Evolutionary conservation across 176 grass and related monocot species (phyloP), one percentile per base, ranked within the genome.

Genomic region (Eragrostis nindensis): DNA sequence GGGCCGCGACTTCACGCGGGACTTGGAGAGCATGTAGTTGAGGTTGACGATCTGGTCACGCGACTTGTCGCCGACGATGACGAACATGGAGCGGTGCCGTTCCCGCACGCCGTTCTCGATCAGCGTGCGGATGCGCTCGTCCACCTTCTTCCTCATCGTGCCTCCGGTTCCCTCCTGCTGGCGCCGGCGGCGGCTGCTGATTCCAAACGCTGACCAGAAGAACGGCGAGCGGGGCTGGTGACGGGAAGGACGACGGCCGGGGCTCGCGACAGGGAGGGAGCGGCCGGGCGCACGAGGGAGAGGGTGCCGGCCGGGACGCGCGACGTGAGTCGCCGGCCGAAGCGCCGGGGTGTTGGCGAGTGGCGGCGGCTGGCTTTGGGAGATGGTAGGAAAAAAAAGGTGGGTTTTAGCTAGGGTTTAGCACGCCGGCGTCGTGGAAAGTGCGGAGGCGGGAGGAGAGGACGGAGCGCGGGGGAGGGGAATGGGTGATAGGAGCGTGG

Each of bases 61-160:
- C 49, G 95, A 98, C 78, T 94, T 98, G 81, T 98, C 95, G 61
- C 92, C 95, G 68, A 98, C 88, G 73, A 98, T 93, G 82, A 97
- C 30, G 80, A 97, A 94, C 91, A 97, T 90, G 65, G 95, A 98
- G 55, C 92, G 92, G 62, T 95, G 90, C 39, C 90, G 80, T 81
- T 91, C 75, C 74, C 86, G 89, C 75, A 91, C 90, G 21, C 92
- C 88, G 44, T 98, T 95, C 74, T 98, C 92, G 45, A 98, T 98
- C 36, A 98, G 77, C 9, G 88, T 95, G 61, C 92, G 87, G 57
- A 98, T 98, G 57, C 95, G 82, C 40, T 95, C 92, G 66, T 95
- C 92, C 74, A 98, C 95, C 86, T 95, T 98, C 88, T 95, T 98
- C 90, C 90, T 98, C 92, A 98, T 97, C 75, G 8, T 73, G 53